Evolutionary conservation across 805 yeast genomes (phyloP).

Genomic region (Wickerhamomyces bisporus): DNA sequence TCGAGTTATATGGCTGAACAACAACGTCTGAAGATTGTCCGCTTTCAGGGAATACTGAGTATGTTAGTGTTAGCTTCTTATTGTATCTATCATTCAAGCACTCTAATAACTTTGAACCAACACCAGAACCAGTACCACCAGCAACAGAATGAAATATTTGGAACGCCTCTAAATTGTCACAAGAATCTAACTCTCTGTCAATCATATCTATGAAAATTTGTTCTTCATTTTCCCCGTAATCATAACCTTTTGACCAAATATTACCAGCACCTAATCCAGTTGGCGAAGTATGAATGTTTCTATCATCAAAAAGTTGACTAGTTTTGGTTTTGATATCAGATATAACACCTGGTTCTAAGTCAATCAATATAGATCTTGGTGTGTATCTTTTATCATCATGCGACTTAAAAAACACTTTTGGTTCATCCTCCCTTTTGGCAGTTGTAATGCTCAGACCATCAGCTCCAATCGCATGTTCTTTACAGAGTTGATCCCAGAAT

Average conservation of each 20-base stretch:
- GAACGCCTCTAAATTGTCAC: constrained; percentile 87
- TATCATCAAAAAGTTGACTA: constrained; percentile 71
- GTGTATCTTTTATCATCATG: constrained; percentile 75
- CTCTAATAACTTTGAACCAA: constrained; percentile 81
- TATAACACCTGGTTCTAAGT: constrained; percentile 87
- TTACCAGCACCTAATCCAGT: constrained; percentile 94
- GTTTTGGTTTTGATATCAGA: constrained; percentile 49
- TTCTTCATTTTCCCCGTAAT: constrained; percentile 59
- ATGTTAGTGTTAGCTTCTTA: constrained; percentile 79
- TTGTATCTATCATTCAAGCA: constrained; percentile 73
- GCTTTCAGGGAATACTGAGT: constrained; percentile 77
- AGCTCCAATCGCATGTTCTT: constrained; percentile 72
- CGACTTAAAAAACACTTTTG: constrained; percentile 77
- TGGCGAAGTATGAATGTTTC: constrained; percentile 73
- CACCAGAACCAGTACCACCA: constrained; percentile 98
- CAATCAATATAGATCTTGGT: constrained; percentile 82
- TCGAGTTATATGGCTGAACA: constrained; percentile 92
- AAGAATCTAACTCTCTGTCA: constrained; percentile 84
- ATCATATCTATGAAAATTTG: constrained; percentile 79
- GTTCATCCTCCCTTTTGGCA: constrained; percentile 54
- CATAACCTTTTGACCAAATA: constrained; percentile 90
- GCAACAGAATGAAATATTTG: constrained; percentile 92
- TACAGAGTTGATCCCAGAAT: constrained; percentile 86
- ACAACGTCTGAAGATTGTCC: constrained; percentile 91
- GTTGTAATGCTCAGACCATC: constrained; percentile 27